A percentile compares a stretch with the other conserved stretches of the same genome.
Evolutionary conservation across 805 yeast genomes (phyloP).

Genomic region (Candida piceae): DNA sequence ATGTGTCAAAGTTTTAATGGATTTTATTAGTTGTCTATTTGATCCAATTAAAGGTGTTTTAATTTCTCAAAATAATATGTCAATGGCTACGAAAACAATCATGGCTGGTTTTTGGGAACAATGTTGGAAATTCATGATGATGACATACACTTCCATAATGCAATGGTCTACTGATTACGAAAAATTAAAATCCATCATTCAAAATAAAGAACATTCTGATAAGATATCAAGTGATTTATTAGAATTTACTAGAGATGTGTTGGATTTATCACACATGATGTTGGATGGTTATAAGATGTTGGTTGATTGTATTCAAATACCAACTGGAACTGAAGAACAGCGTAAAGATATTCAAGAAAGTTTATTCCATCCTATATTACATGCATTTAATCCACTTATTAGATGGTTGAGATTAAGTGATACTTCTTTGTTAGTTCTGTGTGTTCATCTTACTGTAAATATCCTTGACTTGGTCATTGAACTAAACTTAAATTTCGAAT

Average conservation of each 20-base stretch:
- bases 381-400: constrained; percentile 62
- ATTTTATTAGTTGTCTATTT: constrained; percentile 55
- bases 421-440: constrained; percentile 60
- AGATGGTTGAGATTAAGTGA: constrained; percentile 85
- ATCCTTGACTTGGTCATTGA: constrained; percentile 63
- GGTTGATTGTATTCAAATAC: constrained; percentile 21
- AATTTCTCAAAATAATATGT: constrained; percentile 10
- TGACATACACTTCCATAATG: constrained; percentile 63
- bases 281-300: constrained; percentile 61
- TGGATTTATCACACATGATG: constrained; percentile 69
- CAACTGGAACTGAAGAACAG: constrained; percentile 14
- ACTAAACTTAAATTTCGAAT: constrained; percentile 46
- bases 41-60: constrained; percentile 64
- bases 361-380: constrained; percentile 50
- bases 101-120: constrained; percentile 54
- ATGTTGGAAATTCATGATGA: constrained; percentile 68
- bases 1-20: constrained; percentile 70
- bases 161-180: constrained; percentile 59
- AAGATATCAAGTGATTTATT: constrained; percentile 19
- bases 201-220: constrained; percentile 18
- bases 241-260: constrained; percentile 81
- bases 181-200: constrained; percentile 16
- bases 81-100: constrained; percentile 14
- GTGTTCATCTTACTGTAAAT: constrained; percentile 64
- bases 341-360: constrained; percentile 17